A percentile compares a stretch with the other conserved stretches of the same genome.
These are phyloP conservation scores for Medakamo hakoo DNA, from an alignment of 139 green algal genomes.

Conservation along the genomic window DNA sequence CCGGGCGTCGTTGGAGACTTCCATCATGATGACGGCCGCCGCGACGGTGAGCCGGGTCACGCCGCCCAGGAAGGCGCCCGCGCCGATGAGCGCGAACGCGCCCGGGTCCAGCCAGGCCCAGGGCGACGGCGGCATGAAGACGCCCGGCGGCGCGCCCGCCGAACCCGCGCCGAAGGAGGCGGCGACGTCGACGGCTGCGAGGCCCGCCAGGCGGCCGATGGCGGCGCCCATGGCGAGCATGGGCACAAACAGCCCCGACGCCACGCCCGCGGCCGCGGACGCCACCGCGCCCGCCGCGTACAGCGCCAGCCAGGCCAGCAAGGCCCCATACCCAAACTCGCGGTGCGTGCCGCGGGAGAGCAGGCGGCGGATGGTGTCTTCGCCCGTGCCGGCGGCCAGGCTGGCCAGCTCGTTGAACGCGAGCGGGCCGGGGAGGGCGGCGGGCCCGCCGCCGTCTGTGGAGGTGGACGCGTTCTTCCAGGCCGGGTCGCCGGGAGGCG, in stretches of 20 bases:
- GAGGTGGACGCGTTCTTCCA: too few relatives aligned
- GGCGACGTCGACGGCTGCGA: constrained; percentile 29
- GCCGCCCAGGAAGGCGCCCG: constrained; percentile 75
- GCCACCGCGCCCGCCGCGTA: constrained; percentile 37
- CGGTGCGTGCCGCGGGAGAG: constrained; percentile 58
- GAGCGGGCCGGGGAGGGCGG: constrained; percentile 19
- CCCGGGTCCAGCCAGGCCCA: constrained; percentile 79
- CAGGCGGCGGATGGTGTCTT: constrained; percentile 71
- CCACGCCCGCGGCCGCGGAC: constrained; percentile 24
- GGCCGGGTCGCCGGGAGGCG: too few relatives aligned
- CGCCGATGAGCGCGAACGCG: constrained; percentile 73
- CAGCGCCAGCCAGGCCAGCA: constrained; percentile 49
- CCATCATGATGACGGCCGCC: constrained; percentile 81
- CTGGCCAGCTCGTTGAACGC: constrained; percentile 80
- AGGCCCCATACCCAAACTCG: constrained; percentile 57
- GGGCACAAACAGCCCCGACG: constrained; percentile 69
- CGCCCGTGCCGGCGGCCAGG: constrained; percentile 51
- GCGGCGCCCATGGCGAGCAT: constrained; percentile 75
- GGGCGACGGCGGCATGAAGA: constrained; percentile 34
- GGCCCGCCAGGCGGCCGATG: constrained; percentile 40
- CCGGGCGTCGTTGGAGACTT: constrained; percentile 70
- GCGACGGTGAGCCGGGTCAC: constrained; percentile 75
- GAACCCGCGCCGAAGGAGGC: constrained; percentile 14
- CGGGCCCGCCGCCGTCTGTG: constrained; percentile 2
- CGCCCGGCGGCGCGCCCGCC: constrained; percentile 24